Conservation (phyloP, 2,329 filamentous ascomycete species). For the Nemania sp. region DNA sequence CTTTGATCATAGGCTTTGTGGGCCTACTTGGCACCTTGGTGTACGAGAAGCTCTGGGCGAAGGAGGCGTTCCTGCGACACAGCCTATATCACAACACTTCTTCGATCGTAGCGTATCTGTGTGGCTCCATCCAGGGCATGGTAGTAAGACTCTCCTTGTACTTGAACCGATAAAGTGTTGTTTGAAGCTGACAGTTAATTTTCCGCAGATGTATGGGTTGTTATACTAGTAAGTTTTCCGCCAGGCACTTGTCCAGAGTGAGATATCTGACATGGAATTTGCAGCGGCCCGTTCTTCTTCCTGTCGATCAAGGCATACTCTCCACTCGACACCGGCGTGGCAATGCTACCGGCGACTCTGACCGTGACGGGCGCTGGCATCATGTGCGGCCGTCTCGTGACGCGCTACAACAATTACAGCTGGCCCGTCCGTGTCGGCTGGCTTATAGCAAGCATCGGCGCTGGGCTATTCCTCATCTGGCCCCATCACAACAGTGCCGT, state of each 20-base stretch:
- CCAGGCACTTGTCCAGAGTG: no score
- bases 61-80: conserved; percentile 24
- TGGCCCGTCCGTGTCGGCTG: conserved; percentile 46
- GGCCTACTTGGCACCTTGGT: conserved; percentile 20
- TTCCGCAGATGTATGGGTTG: conserved; percentile 28
- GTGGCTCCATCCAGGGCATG: conserved; percentile 22
- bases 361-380: conserved; percentile 41
- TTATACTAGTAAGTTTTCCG: conserved; percentile 33
- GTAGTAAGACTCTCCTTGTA: conserved; percentile 17
- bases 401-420: conserved; percentile 34
- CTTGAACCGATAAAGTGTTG: neutral
- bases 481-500: conserved; percentile 30
- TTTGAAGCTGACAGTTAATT: conserved; percentile 11
- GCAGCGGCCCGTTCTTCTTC: conserved; percentile 43
- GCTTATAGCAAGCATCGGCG: conserved; percentile 28
- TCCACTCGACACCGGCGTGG: conserved; percentile 40
- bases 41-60: conserved; percentile 24
- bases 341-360: conserved; percentile 41
- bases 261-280: neutral
- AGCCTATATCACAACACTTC: conserved; percentile 23
- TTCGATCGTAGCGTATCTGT: conserved; percentile 20
- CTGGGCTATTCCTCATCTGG: conserved; percentile 28
- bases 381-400: conserved; percentile 32
- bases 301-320: conserved; percentile 39
- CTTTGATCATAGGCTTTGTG: conserved; percentile 24